These are phyloP conservation scores for Ligustrum vulgare DNA, from an alignment of 257 asterid species.

Conservation along the genomic window DNA sequence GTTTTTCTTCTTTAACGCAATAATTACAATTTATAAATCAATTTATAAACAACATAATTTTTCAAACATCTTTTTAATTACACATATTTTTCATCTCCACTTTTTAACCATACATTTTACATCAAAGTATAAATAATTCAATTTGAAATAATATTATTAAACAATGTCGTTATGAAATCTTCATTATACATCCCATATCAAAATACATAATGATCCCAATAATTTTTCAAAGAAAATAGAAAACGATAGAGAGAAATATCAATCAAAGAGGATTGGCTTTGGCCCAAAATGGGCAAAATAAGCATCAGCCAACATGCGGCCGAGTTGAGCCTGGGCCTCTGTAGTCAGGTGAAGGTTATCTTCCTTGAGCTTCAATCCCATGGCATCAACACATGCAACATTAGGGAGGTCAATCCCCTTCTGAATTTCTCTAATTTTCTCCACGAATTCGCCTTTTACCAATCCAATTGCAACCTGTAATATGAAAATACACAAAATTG, in stretches of 20 bases:
- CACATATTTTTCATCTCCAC: too few relatives aligned
- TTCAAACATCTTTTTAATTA: too few relatives aligned
- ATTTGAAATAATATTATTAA: too few relatives aligned
- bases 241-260: too few relatives aligned
- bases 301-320: constrained; percentile 54
- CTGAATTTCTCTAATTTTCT: constrained; percentile 61
- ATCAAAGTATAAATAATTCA: too few relatives aligned
- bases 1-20: too few relatives aligned
- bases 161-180: too few relatives aligned
- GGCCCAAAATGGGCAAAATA: constrained; percentile 42
- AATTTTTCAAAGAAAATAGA: neutral
- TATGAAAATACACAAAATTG: neutral
- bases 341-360: constrained; percentile 78
- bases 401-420: constrained; percentile 54
- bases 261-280: neutral
- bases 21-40: too few relatives aligned
- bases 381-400: constrained; percentile 66
- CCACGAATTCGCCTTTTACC: constrained; percentile 46
- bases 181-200: too few relatives aligned
- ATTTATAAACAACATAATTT: too few relatives aligned
- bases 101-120: too few relatives aligned
- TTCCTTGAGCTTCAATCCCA: constrained; percentile 58
- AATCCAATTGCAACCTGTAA: constrained; percentile 72
- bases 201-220: too few relatives aligned
- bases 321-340: constrained; percentile 63